phyloP scores from a whole-genome alignment of 2,329 filamentous ascomycete genomes.

The Penicillium sp. region DNA sequence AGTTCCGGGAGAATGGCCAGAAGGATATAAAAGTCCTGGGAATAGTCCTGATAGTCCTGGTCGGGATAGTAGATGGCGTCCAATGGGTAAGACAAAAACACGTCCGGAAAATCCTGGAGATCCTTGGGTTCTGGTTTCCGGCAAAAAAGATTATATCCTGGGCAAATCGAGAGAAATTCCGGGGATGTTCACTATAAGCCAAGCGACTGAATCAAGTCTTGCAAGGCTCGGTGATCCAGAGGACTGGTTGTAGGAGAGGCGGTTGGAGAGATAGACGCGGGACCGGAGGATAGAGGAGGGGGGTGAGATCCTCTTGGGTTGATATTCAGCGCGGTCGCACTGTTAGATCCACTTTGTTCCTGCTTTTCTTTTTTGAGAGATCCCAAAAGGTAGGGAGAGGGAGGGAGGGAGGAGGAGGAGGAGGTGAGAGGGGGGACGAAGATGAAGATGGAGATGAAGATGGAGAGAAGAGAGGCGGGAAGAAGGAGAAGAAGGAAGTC shows the following conservation, averaged over 20 bases:
- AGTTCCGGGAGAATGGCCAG: constrained; percentile 24
- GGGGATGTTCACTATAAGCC: constrained; percentile 8
- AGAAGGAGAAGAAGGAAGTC: constrained; percentile 23
- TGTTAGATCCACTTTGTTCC: constrained; percentile 7
- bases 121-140: constrained; percentile 22
- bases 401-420: constrained; percentile 17
- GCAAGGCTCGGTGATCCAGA: constrained; percentile 16
- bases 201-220: constrained; percentile 27
- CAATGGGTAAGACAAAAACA: constrained; percentile 13
- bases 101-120: constrained; percentile 21
- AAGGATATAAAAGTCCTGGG: constrained; percentile 17
- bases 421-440: constrained; percentile 6
- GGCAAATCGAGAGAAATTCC: constrained; percentile 17
- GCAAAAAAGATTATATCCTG: constrained; percentile 26
- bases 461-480: constrained; percentile 10
- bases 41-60: constrained; percentile 14
- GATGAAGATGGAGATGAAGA: constrained; percentile 5
- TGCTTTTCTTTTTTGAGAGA: not conserved
- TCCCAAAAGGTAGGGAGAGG: not conserved
- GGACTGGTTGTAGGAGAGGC: constrained; percentile 15
- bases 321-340: constrained; percentile 6
- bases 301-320: constrained; percentile 16
- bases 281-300: constrained; percentile 12
- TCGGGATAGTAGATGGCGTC: constrained; percentile 25
- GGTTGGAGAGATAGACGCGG: constrained; percentile 5